phyloP scores from a whole-genome alignment of 495 filamentous ascomycete genomes.

The Tuber aestivum region DNA sequence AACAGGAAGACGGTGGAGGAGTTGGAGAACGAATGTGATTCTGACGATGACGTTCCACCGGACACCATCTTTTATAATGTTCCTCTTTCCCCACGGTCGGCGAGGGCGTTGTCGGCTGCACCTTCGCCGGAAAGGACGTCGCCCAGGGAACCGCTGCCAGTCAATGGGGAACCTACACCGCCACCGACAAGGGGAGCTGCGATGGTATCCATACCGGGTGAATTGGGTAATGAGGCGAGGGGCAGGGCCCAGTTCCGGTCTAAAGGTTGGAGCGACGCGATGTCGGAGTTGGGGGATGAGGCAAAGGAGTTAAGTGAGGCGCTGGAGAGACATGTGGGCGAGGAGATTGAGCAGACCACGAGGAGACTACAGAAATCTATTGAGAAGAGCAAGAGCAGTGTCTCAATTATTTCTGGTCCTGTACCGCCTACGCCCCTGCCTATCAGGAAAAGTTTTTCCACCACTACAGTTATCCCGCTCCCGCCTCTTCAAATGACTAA shows the following conservation, averaged over 20 bases:
- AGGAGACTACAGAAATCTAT: constrained; percentile 46
- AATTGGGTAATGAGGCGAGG: constrained; percentile 45
- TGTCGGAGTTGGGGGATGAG: constrained; percentile 76
- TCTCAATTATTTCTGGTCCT: background rate
- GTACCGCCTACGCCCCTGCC: constrained; percentile 45
- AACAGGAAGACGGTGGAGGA: constrained; percentile 67
- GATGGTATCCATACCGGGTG: constrained; percentile 41
- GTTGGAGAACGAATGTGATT: constrained; percentile 76
- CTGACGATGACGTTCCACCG: constrained; percentile 86
- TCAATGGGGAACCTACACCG: constrained; percentile 15
- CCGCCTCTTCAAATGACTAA: constrained; percentile 81
- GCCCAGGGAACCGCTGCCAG: background rate
- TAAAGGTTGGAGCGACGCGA: constrained; percentile 78
- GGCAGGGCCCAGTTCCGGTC: constrained; percentile 55
- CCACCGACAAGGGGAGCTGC: constrained; percentile 32
- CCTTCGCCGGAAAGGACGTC: constrained; percentile 34
- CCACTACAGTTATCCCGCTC: constrained; percentile 55
- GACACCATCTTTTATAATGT: constrained; percentile 90
- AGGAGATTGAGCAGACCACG: constrained; percentile 48
- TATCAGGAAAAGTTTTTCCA: constrained; percentile 45
- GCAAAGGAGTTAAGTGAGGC: constrained; percentile 84
- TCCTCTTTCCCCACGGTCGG: constrained; percentile 80
- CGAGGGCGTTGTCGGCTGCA: constrained; percentile 31
- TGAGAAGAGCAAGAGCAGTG: constrained; percentile 48
- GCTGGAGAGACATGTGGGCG: constrained; percentile 74